These are phyloP conservation scores for Kandelia obovata DNA, from an alignment of 345 rosid species.

Conservation along the genomic window DNA sequence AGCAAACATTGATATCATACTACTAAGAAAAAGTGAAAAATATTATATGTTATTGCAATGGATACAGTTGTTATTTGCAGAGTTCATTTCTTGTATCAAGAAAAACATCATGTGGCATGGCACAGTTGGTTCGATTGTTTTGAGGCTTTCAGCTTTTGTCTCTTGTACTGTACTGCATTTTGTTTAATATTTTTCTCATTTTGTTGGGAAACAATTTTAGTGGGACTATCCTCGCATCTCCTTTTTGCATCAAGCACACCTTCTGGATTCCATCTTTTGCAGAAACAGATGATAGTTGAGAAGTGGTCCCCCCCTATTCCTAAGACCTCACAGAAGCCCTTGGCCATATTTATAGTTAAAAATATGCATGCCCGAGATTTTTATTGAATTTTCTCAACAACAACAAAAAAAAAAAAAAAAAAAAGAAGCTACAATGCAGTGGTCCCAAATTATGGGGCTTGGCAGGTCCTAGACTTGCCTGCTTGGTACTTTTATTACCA, in stretches of 20 bases:
- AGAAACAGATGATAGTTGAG: slow-evolving; percentile 48
- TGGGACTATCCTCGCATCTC: slow-evolving; percentile 24
- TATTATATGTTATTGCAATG: slow-evolving; percentile 24
- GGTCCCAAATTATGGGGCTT: slow-evolving; percentile 51
- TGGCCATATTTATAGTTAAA: slow-evolving; percentile 29
- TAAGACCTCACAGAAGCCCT: slow-evolving; percentile 21
- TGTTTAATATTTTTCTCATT: slow-evolving; percentile 6
- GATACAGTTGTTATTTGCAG: slow-evolving; percentile 26
- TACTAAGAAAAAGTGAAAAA: slow-evolving; percentile 20
- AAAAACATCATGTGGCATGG: neutral
- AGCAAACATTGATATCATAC: slow-evolving; percentile 32
- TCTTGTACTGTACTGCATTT: slow-evolving; percentile 11
- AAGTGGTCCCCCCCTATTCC: slow-evolving; percentile 68
- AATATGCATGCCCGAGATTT: slow-evolving; percentile 58
- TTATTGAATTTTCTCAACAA: slow-evolving; percentile 35
- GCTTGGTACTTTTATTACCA: slow-evolving; percentile 1
- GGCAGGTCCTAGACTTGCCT: slow-evolving; percentile 4
- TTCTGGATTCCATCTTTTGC: slow-evolving; percentile 22
- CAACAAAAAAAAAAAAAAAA: slow-evolving; percentile 19
- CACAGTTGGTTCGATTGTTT: slow-evolving; percentile 22
- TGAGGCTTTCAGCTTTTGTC: slow-evolving; percentile 41
- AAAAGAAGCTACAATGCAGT: slow-evolving; percentile 54
- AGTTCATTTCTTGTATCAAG: slow-evolving; percentile 6
- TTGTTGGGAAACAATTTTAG: slow-evolving; percentile 35
- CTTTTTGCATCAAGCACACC: slow-evolving; percentile 13